phyloP scores from a whole-genome alignment of 805 yeast species.

The Ogataea paraovalis region DNA sequence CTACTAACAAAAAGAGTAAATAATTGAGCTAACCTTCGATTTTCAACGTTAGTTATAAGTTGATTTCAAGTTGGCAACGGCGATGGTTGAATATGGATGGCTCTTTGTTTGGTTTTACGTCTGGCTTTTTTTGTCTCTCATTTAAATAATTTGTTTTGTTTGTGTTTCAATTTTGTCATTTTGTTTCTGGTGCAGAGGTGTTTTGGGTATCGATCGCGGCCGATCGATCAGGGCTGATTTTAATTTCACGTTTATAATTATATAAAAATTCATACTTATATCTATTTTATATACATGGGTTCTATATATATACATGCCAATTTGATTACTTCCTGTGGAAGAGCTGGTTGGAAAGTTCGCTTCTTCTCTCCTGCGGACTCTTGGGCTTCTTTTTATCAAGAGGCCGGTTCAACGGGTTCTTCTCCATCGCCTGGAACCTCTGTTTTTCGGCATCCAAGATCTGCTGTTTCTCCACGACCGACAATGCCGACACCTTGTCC shows the following conservation, averaged over 20 bases:
- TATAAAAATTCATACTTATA: background rate
- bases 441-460: conserved; percentile 9
- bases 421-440: conserved; percentile 4
- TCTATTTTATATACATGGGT: background rate
- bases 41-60: too few species aligned
- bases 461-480: conserved; percentile 5
- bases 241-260: too few species aligned
- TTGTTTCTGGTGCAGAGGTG: too few species aligned
- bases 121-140: background rate
- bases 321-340: background rate
- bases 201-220: too few species aligned
- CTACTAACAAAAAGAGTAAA: too few species aligned
- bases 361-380: background rate
- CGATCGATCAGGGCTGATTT: too few species aligned
- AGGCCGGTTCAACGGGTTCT: background rate
- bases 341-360: background rate
- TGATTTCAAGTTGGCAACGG: too few species aligned
- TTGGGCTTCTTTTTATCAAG: background rate
- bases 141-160: too few species aligned
- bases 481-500: conserved; percentile 10
- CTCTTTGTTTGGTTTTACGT: background rate
- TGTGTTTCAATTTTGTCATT: too few species aligned
- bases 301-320: background rate
- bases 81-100: too few species aligned
- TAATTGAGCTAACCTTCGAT: too few species aligned